Conservation (phyloP, 768 basidiomycete species). For the Boletus tomentosulus region DNA sequence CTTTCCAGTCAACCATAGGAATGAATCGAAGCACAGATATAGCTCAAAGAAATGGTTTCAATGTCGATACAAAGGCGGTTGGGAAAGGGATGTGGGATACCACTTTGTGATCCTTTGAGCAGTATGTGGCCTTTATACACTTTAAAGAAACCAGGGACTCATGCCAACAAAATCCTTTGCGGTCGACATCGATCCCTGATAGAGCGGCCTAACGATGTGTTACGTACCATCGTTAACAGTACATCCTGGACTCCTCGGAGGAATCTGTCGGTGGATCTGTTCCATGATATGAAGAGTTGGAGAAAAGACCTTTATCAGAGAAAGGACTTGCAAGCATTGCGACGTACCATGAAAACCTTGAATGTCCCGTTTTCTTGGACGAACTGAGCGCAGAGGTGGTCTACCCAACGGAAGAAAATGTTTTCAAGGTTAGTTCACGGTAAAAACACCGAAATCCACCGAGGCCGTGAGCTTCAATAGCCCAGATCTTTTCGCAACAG, state of each 20-base stretch:
- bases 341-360: background rate
- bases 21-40: constrained; percentile 13
- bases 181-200: constrained; percentile 7
- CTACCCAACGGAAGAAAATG: constrained; percentile 10
- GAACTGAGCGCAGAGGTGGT: background rate
- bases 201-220: constrained; percentile 4
- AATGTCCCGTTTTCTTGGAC: background rate
- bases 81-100: constrained; percentile 3
- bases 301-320: background rate
- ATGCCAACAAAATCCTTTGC: constrained; percentile 4
- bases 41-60: constrained; percentile 6
- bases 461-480: background rate
- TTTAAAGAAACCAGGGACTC: constrained; percentile 24
- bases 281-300: background rate
- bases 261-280: background rate
- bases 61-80: constrained; percentile 4
- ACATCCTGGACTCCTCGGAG: background rate
- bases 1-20: constrained; percentile 26
- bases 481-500: no score
- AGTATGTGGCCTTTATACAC: constrained; percentile 15
- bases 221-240: constrained; percentile 14
- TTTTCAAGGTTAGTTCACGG: background rate
- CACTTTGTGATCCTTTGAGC: constrained; percentile 4
- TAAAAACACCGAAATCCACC: background rate
- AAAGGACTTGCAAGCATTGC: background rate